Conservation (phyloP, 2,329 filamentous ascomycete genomes). For the Paecilomyces niveus region DNA sequence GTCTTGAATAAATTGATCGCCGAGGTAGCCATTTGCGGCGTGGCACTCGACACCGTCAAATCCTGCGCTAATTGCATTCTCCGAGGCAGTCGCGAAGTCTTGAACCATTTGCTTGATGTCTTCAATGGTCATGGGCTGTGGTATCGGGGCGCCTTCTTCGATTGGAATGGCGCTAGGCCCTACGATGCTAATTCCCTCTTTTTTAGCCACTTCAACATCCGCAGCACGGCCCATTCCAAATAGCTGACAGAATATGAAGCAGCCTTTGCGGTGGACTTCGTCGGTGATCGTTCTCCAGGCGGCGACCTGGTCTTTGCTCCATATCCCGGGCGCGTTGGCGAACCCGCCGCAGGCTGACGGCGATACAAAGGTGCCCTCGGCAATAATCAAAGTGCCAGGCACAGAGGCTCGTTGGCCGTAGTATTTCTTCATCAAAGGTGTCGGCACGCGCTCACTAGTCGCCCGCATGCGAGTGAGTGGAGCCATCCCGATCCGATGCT, state of each 20-base stretch:
- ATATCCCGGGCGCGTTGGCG: constrained; percentile 52
- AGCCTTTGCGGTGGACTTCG: constrained; percentile 56
- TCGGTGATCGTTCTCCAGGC: constrained; percentile 56
- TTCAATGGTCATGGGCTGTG: background rate
- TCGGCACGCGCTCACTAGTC: constrained; percentile 43
- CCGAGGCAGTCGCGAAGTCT: background rate
- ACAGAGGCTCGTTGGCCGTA: constrained; percentile 48
- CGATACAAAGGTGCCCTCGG: constrained; percentile 50
- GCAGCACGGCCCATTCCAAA: constrained; percentile 55
- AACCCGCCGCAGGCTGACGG: constrained; percentile 41
- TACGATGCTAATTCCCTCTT: background rate
- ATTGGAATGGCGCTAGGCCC: constrained; percentile 1
- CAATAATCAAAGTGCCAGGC: constrained; percentile 52
- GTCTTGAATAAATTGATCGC: constrained; percentile 63
- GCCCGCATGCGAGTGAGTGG: constrained; percentile 53
- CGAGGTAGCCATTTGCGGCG: constrained; percentile 68
- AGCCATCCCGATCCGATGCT: constrained; percentile 47
- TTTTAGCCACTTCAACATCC: constrained; percentile 25
- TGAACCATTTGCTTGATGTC: background rate
- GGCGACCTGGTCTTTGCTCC: constrained; percentile 46
- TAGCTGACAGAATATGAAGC: constrained; percentile 56
- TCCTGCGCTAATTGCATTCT: constrained; percentile 50
- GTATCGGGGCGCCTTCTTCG: background rate
- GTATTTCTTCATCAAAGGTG: constrained; percentile 41
- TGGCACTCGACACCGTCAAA: constrained; percentile 75